phyloP scores from a whole-genome alignment of 129 eudicot species.

The Tagetes erecta region DNA sequence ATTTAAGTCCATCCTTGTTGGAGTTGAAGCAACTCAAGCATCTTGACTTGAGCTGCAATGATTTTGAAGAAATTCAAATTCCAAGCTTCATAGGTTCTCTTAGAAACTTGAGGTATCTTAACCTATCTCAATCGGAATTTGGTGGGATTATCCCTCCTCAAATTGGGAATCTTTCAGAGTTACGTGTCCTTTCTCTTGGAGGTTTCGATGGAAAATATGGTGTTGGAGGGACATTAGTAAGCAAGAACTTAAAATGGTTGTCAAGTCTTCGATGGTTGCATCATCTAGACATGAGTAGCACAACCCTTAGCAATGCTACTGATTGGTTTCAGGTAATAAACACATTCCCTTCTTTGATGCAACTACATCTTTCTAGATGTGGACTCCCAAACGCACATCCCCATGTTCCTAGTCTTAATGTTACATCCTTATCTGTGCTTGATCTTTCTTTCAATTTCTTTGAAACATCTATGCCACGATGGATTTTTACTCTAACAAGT shows the following conservation, averaged over 20 bases:
- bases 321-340: conserved; percentile 45
- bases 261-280: conserved; percentile 29
- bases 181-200: conserved; percentile 31
- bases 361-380: conserved; percentile 24
- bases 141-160: conserved; percentile 31
- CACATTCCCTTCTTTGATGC: conserved; percentile 33
- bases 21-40: conserved; percentile 13
- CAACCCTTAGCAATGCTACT: conserved; percentile 27
- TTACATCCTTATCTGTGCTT: conserved; percentile 30
- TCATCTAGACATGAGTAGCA: conserved; percentile 36
- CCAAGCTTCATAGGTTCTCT: conserved; percentile 36
- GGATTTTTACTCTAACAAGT: conserved; percentile 34
- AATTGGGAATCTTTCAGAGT: conserved; percentile 41
- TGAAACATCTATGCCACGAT: neutral
- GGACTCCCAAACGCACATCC: conserved; percentile 4
- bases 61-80: conserved; percentile 14
- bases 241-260: conserved; percentile 32
- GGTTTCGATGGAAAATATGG: neutral
- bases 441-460: conserved; percentile 25
- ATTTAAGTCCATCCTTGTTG: conserved; percentile 6
- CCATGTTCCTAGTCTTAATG: conserved; percentile 10
- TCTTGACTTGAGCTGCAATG: conserved; percentile 7
- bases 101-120: conserved; percentile 17
- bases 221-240: neutral
- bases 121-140: conserved; percentile 24